Evolutionary conservation across 1,284 basidiomycete genomes (phyloP), one percentile per base, ranked within the genome.

Genomic region (Apiotrichum domesticum): DNA sequence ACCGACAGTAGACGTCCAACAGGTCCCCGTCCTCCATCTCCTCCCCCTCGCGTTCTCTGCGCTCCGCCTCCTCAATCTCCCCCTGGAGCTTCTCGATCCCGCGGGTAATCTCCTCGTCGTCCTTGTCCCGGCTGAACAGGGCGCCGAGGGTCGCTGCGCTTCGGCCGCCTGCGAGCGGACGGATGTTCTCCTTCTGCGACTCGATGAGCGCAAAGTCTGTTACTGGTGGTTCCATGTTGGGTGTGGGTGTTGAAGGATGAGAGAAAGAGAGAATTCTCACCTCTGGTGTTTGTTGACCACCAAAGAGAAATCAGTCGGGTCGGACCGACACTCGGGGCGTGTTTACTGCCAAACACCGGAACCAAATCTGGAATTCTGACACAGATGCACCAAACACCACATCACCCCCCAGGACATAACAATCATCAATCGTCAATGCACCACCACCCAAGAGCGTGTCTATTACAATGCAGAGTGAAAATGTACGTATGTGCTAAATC

Each of bases 181-280:
- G 77, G 46, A 84, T 82, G 71, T 84, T 84, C 69, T 84, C 83
- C 72, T 84, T 84, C 53, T 82, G 79, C 3, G 77, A 73, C 63
- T 84, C 82, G 56, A 82, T 71, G 40, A 77, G 59, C 5, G 73
- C 65, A 57, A 78, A 78, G 61, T 80, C 78, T 21, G 77, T 78
- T 9, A 67, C 71, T 39, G 37, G 37, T 9, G 37, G 37, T 13
- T 39, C 37, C 37, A 39, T 39, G 8, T 3, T 39, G 37, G 37
- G 37, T 39, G 8, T 39, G 3, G 37, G 8, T 39, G 37, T 39
- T 39, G 37, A 39, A 2, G 37, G 13, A 39, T 39, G 51, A 9
- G 29, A 13, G 39, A 6, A 32, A n/a, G 7, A 7, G 7, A 7
- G 14, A 21, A 43, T 43, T 43, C 11, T 2, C 14, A 43, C 4